Evolutionary conservation across 1,139 yeast species (phyloP).

Genomic region (Nakaseomyces nivariensis): DNA sequence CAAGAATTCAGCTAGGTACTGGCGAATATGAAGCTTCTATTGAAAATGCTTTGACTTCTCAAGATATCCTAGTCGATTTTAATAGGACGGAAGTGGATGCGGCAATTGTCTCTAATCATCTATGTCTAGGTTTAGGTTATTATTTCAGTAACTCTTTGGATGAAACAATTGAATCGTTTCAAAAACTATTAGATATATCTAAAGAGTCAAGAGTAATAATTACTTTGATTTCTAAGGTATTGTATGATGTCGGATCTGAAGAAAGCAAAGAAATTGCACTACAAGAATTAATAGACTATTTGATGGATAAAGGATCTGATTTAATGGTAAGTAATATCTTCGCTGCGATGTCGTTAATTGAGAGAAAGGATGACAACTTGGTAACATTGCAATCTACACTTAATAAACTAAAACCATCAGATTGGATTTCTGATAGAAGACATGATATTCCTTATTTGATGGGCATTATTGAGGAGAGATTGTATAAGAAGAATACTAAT

Average conservation of each 20-base stretch:
- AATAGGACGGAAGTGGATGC: constrained; percentile 27
- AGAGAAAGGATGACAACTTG: constrained; percentile 40
- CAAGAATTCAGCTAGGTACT: constrained; percentile 59
- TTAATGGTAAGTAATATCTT: constrained; percentile 57
- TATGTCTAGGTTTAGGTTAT: constrained; percentile 59
- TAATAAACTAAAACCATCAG: constrained; percentile 39
- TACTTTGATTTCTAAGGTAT: constrained; percentile 63
- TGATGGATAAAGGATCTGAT: constrained; percentile 56
- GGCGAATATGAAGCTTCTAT: constrained; percentile 48
- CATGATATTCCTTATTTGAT: constrained; percentile 53
- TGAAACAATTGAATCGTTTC: constrained; percentile 57
- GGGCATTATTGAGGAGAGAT: constrained; percentile 38
- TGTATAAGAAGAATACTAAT: constrained; percentile 17
- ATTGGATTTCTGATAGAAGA: constrained; percentile 41
- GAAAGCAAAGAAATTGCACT: constrained; percentile 78
- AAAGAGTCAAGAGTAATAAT: constrained; percentile 54
- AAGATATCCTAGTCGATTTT: constrained; percentile 40
- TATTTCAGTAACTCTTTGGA: constrained; percentile 57
- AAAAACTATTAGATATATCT: constrained; percentile 45
- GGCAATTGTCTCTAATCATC: constrained; percentile 45
- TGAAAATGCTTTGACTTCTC: constrained; percentile 49
- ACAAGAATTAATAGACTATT: constrained; percentile 55
- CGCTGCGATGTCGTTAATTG: constrained; percentile 71
- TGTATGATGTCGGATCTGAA: constrained; percentile 60
- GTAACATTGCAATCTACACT: constrained; percentile 59